A percentile compares a stretch with the other conserved stretches of the same genome.
Evolutionary conservation across 176 grass and related monocot species (phyloP).

Genomic region (Cocos nucifera): DNA sequence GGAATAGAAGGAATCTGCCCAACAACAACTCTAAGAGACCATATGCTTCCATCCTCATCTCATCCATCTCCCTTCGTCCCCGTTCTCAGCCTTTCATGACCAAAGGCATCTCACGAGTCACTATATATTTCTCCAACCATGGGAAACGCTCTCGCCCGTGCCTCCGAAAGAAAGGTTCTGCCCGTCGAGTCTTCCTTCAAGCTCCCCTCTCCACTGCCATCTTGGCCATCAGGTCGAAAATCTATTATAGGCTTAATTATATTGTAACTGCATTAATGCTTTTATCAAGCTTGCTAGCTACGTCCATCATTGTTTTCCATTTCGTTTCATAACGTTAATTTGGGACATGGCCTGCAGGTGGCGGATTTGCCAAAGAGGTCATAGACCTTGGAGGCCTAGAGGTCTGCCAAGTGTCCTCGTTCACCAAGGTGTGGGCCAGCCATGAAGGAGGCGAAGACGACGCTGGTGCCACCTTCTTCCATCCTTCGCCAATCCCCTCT

Average conservation of each 20-base stretch:
- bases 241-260: no score
- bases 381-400: conserved; percentile 61
- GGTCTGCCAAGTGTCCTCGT: conserved; percentile 37
- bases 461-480: conserved; percentile 53
- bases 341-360: conserved; percentile 23
- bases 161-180: conserved; percentile 23
- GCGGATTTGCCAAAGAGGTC: conserved; percentile 47
- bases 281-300: no score
- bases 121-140: conserved; percentile 17
- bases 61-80: no score
- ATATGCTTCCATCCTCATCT: no score
- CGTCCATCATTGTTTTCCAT: background rate
- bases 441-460: conserved; percentile 45
- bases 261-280: no score
- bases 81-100: no score
- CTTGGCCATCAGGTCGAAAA: conserved; percentile 48
- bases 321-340: conserved; percentile 2
- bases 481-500: conserved; percentile 33
- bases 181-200: conserved; percentile 41
- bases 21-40: no score
- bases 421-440: conserved; percentile 57
- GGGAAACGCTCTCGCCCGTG: conserved; percentile 12
- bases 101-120: no score
- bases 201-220: conserved; percentile 26
- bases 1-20: no score